Evolutionary conservation across 768 basidiomycete species (phyloP), one percentile per base, ranked within the genome.

Genomic region (Aureoboletus auriporus): DNA sequence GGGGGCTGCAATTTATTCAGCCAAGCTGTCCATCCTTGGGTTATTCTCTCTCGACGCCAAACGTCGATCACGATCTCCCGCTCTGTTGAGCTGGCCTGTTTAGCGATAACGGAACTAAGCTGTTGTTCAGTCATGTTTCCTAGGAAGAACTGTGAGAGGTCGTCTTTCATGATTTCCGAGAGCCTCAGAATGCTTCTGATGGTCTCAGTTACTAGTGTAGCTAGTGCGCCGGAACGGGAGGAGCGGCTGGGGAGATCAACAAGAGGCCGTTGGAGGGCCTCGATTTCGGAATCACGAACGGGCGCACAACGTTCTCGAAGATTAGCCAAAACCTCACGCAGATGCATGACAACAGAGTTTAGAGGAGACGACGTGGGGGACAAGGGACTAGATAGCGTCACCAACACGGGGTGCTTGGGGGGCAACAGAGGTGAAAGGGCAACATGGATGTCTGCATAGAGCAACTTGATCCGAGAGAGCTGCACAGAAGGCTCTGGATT

Each of bases 361-460:
- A 89, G 69, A 0, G 85, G 86, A 1, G 83, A 80, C 1, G 83
- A 78, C 0, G 86, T 85, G 0, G 87, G 87, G 2, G 84, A 72
- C 10, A 83, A 67, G 0, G 82, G 86, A 2, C 77, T 71, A 6
- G 80, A 75, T 17, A 89, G 69, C 0, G 72, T 71, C 23, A 68
- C 54, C 4, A 89, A 56, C 27, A 84, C 63, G 4, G 68, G 68
- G 55, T 86, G 80, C 0, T 63, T 58, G 1, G 71, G 64, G 0
- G 86, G 85, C 16, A 89, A 74, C n/a, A 88, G 74, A 5, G 82
- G 75, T 0, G 65, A 59, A 7, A 88, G 66, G 0, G 74, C 68
- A 37, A 72, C 71, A 27, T 68, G 67, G 8, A 86, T 61, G 57
- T 87, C 84, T 28, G 64, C 50, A 58, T 83, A 81, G 4, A 85